Conservation (phyloP, 192 early-diverging fungal species). For the Dispira simplex region DNA sequence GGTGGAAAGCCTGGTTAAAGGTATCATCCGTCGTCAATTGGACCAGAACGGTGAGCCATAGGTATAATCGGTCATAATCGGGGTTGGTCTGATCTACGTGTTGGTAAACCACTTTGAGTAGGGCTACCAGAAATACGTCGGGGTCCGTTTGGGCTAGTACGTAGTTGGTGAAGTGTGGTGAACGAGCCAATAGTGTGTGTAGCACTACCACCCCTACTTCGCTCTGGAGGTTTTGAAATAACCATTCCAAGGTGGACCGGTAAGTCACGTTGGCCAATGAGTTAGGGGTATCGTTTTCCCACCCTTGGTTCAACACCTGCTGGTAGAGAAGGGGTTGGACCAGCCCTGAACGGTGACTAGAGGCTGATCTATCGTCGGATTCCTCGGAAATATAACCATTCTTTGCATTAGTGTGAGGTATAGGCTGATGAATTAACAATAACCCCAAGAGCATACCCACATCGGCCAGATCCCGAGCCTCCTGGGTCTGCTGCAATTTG, state of each 20-base stretch:
- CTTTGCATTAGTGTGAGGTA: neutral
- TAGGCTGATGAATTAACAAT: constrained; percentile 4
- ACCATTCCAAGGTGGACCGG: neutral
- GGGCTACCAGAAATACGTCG: constrained; percentile 6
- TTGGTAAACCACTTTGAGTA: constrained; percentile 1
- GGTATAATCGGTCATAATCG: neutral
- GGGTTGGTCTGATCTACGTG: neutral
- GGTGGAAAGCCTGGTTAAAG: constrained; percentile 6
- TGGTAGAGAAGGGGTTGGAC: neutral
- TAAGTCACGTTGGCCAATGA: neutral
- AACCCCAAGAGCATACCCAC: constrained; percentile 1
- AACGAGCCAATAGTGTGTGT: neutral
- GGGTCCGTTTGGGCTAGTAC: constrained; percentile 4
- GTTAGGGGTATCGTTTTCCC: neutral
- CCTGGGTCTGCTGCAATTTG: neutral
- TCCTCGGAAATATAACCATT: neutral
- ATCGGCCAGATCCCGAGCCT: neutral
- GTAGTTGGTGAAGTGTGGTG: constrained; percentile 6
- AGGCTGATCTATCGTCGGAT: too few relatives aligned
- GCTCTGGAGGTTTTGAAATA: neutral
- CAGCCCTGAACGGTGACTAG: too few relatives aligned
- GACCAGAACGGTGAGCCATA: constrained; percentile 1
- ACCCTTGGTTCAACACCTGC: neutral
- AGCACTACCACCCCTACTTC: neutral
- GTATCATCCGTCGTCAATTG: constrained; percentile 1